phyloP scores from a whole-genome alignment of 192 early-diverging fungal genomes.

The Dispira simplex region DNA sequence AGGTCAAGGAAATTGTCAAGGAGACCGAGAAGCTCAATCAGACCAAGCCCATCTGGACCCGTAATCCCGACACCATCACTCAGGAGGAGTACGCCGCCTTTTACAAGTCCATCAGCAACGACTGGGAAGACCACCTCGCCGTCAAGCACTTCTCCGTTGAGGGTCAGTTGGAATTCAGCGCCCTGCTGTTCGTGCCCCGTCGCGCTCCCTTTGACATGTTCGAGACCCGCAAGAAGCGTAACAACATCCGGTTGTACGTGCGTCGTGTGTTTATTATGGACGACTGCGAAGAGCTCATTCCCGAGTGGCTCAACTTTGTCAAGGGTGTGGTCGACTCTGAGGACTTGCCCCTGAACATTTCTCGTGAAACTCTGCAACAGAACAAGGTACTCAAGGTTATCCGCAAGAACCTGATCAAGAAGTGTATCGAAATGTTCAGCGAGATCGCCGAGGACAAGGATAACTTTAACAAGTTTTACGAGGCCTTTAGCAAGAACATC shows the following conservation, averaged over 20 bases:
- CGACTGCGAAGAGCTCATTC: slow-evolving; percentile 98
- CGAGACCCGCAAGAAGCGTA: slow-evolving; percentile 98
- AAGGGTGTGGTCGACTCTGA: slow-evolving; percentile 99
- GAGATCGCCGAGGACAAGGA: slow-evolving; percentile 99
- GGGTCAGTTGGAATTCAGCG: slow-evolving; percentile 99
- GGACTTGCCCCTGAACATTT: slow-evolving; percentile 99
- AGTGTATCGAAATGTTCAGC: slow-evolving; percentile 96
- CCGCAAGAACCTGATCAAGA: slow-evolving; percentile 98
- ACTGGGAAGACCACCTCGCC: slow-evolving; percentile 97
- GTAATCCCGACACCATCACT: slow-evolving; percentile 94
- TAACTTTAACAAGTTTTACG: slow-evolving; percentile 98
- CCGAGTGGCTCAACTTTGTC: slow-evolving; percentile 98
- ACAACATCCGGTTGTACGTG: slow-evolving; percentile 99
- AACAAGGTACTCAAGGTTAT: slow-evolving; percentile 99
- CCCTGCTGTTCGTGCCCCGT: slow-evolving; percentile 91
- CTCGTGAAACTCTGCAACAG: slow-evolving; percentile 99
- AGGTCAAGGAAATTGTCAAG: slow-evolving; percentile 63
- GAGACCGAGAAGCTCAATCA: slow-evolving; percentile 96
- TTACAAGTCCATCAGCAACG: slow-evolving; percentile 98
- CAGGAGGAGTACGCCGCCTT: slow-evolving; percentile 94
- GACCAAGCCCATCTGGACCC: slow-evolving; percentile 98
- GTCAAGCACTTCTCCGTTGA: slow-evolving; percentile 99
- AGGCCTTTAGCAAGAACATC: slow-evolving; percentile 98
- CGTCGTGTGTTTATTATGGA: slow-evolving; percentile 99
- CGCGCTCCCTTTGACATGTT: slow-evolving; percentile 98